phyloP scores from a whole-genome alignment of 768 basidiomycete species.

The Obba rivulosa region DNA sequence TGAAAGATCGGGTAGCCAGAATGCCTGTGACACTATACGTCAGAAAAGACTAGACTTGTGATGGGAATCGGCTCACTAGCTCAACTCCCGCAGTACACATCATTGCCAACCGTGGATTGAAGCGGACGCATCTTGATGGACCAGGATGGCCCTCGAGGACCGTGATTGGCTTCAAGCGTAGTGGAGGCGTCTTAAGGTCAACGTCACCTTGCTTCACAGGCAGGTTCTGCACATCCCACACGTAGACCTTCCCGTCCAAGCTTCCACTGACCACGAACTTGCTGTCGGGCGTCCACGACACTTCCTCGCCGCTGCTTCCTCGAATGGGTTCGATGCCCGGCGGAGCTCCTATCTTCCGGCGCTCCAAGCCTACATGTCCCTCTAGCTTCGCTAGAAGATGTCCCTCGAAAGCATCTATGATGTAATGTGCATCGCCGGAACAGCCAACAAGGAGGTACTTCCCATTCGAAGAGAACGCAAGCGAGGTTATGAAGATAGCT shows the following conservation, averaged over 20 bases:
- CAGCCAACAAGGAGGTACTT: slow-evolving; percentile 91
- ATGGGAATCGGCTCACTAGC: too few species aligned
- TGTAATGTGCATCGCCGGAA: slow-evolving; percentile 87
- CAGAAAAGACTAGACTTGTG: too few species aligned
- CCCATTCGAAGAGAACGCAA: slow-evolving; percentile 86
- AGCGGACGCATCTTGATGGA: slow-evolving; percentile 78
- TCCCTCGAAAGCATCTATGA: slow-evolving; percentile 88
- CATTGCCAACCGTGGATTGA: slow-evolving; percentile 89
- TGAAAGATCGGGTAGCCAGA: slow-evolving; percentile 66
- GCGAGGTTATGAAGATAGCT: slow-evolving; percentile 84
- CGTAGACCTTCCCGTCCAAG: slow-evolving; percentile 73
- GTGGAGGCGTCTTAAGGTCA: slow-evolving; percentile 50
- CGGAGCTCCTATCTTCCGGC: slow-evolving; percentile 31
- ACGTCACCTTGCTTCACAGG: slow-evolving; percentile 45
- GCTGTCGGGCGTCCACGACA: slow-evolving; percentile 92
- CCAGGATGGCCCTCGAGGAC: slow-evolving; percentile 77
- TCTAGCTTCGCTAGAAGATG: slow-evolving; percentile 78
- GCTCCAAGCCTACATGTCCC: slow-evolving; percentile 78
- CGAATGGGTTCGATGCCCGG: slow-evolving; percentile 60
- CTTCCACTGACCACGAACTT: slow-evolving; percentile 85
- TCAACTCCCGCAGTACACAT: slow-evolving; percentile 57
- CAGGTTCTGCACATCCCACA: slow-evolving; percentile 82
- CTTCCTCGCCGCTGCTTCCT: slow-evolving; percentile 90
- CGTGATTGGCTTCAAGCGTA: slow-evolving; percentile 43
- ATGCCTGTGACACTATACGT: slow-evolving; percentile 33